phyloP scores from a whole-genome alignment of 495 filamentous ascomycete species.

The Coniosporium apollinis region DNA sequence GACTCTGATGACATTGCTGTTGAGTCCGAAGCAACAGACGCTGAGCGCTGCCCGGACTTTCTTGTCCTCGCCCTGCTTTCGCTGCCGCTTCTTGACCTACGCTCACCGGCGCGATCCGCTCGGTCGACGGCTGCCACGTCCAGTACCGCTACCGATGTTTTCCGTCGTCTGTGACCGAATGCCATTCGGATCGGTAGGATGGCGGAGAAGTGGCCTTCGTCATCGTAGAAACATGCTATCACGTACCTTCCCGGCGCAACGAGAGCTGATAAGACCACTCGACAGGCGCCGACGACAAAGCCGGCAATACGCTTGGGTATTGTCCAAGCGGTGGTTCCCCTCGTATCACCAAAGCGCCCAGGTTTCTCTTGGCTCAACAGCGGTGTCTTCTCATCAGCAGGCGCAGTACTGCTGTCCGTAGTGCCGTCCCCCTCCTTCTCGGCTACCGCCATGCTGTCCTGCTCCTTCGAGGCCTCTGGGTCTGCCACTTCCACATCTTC shows the following conservation, averaged over 20 bases:
- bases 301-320: slow-evolving; percentile 43
- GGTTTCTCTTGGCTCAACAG: slow-evolving; percentile 8
- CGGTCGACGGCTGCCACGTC: slow-evolving; percentile 10
- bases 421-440: slow-evolving; percentile 2
- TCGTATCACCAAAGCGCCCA: slow-evolving; percentile 24
- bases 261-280: slow-evolving; percentile 61
- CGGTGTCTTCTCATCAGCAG: slow-evolving; percentile 25
- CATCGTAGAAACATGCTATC: slow-evolving; percentile 63
- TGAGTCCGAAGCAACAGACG: slow-evolving; percentile 25
- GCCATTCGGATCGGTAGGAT: slow-evolving; percentile 18
- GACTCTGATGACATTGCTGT: slow-evolving; percentile 20
- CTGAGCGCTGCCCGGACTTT: slow-evolving; percentile 14
- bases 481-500: neutral
- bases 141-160: slow-evolving; percentile 24
- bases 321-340: slow-evolving; percentile 36
- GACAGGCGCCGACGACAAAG: slow-evolving; percentile 47
- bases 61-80: slow-evolving; percentile 2
- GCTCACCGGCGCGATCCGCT: neutral
- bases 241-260: slow-evolving; percentile 65
- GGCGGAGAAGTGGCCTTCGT: slow-evolving; percentile 56
- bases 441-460: too few species aligned
- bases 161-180: slow-evolving; percentile 21
- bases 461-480: too few species aligned
- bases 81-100: slow-evolving; percentile 2
- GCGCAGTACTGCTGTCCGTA: slow-evolving; percentile 48